A percentile compares a stretch with the other conserved stretches of the same genome.
Conservation (phyloP, 805 yeast genomes). For the Candida koratica region DNA sequence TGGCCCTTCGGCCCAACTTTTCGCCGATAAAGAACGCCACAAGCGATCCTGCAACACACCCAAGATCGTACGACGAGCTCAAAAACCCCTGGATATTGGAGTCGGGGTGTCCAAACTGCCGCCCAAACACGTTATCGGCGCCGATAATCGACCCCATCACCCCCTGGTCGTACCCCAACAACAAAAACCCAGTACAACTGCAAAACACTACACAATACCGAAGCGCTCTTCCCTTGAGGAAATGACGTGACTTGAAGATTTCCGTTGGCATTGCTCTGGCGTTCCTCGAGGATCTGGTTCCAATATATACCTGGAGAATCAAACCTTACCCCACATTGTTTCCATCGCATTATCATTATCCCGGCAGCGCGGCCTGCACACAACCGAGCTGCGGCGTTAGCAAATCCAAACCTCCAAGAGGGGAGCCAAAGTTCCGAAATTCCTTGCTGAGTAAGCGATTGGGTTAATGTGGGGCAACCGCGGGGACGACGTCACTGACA, state of each 20-base stretch:
- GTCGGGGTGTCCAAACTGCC: conserved; percentile 30
- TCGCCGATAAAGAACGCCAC: conserved; percentile 40
- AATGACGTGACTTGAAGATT: conserved; percentile 3
- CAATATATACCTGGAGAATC: too few species aligned
- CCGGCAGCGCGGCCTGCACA: too few species aligned
- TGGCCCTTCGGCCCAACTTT: conserved; percentile 38
- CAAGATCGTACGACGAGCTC: conserved; percentile 63
- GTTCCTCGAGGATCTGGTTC: too few species aligned
- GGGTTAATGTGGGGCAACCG: too few species aligned
- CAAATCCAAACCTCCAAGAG: too few species aligned
- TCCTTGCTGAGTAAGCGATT: too few species aligned
- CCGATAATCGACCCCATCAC: conserved; percentile 43
- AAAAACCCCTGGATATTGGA: conserved; percentile 61
- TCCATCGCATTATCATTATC: too few species aligned
- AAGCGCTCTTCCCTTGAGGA: conserved; percentile 15
- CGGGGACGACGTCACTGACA: too few species aligned
- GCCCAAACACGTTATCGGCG: conserved; percentile 31
- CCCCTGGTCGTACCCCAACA: conserved; percentile 38
- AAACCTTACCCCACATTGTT: too few species aligned
- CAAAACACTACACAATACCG: conserved; percentile 22
- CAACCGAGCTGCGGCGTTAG: too few species aligned
- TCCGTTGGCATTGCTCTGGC: conserved; percentile 37
- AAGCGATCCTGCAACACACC: conserved; percentile 47
- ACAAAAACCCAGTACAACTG: conserved; percentile 21
- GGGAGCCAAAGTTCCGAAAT: too few species aligned